Percentiles rank a stretch among this genome's conserved stretches.
Conservation (phyloP, 2,329 filamentous ascomycete species). For the Exserohilum rostratum region DNA sequence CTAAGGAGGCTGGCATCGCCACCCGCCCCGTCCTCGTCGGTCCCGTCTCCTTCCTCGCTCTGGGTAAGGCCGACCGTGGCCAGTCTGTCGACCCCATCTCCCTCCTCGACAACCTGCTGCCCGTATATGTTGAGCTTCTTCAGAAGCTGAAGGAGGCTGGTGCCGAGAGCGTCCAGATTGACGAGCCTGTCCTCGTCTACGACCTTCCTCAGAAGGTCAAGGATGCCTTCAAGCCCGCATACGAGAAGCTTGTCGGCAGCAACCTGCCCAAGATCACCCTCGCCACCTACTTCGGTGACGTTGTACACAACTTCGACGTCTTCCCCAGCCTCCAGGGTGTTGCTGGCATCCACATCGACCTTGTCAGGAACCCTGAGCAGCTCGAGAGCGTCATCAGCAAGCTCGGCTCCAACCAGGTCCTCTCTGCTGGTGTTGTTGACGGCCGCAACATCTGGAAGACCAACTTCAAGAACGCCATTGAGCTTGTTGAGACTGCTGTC, state of each 20-base stretch:
- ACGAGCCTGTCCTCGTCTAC: slow-evolving; percentile 96
- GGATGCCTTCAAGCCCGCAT: slow-evolving; percentile 96
- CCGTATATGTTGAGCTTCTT: slow-evolving; percentile 92
- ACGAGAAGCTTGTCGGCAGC: slow-evolving; percentile 83
- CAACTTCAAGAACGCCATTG: slow-evolving; percentile 95
- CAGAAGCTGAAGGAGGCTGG: slow-evolving; percentile 93
- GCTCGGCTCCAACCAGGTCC: slow-evolving; percentile 84
- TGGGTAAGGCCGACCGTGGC: slow-evolving; percentile 97
- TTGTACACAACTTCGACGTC: slow-evolving; percentile 97
- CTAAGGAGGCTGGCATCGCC: slow-evolving; percentile 91
- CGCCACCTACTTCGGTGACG: slow-evolving; percentile 98
- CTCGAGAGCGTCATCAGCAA: slow-evolving; percentile 82
- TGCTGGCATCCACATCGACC: slow-evolving; percentile 89
- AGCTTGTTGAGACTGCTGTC: slow-evolving; percentile 84
- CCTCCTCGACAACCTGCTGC: slow-evolving; percentile 89
- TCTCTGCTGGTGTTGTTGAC: slow-evolving; percentile 96
- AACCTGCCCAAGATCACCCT: slow-evolving; percentile 87
- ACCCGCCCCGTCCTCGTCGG: slow-evolving; percentile 95
- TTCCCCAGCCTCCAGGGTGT: slow-evolving; percentile 74
- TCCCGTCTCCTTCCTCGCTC: slow-evolving; percentile 95
- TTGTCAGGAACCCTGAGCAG: slow-evolving; percentile 98
- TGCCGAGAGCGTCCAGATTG: slow-evolving; percentile 96
- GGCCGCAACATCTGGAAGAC: slow-evolving; percentile 99
- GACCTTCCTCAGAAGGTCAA: slow-evolving; percentile 90
- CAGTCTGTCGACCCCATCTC: slow-evolving; percentile 92